Percentiles rank a stretch among this genome's conserved stretches.
Evolutionary conservation across 345 rosid species (phyloP).

Genomic region (Turnera subulata): DNA sequence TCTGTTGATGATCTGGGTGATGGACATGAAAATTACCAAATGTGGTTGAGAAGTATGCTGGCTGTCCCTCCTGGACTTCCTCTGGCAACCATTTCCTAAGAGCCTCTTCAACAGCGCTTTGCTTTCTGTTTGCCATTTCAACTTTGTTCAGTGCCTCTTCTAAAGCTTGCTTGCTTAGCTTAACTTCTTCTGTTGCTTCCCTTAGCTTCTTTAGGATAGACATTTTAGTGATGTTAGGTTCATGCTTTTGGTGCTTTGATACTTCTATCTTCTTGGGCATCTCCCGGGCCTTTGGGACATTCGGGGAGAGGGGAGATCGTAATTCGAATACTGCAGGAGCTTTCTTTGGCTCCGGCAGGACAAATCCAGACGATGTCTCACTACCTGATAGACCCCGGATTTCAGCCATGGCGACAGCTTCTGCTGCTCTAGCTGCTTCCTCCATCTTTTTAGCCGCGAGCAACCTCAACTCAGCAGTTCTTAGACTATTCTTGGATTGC

Average conservation of each 20-base stretch:
- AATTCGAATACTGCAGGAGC: slow-evolving; percentile 7
- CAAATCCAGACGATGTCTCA: slow-evolving; percentile 38
- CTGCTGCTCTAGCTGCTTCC: slow-evolving; percentile 96
- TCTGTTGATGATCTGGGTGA: slow-evolving; percentile 35
- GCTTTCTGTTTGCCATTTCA: slow-evolving; percentile 69
- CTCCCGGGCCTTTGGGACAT: slow-evolving; percentile 22
- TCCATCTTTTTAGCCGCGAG: slow-evolving; percentile 96
- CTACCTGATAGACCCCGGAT: slow-evolving; percentile 47
- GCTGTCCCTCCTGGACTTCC: slow-evolving; percentile 36
- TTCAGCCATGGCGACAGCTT: slow-evolving; percentile 81
- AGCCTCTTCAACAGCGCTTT: slow-evolving; percentile 74
- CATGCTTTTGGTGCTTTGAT: slow-evolving; percentile 26
- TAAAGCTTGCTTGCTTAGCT: slow-evolving; percentile 59
- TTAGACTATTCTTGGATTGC: slow-evolving; percentile 37
- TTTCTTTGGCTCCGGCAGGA: slow-evolving; percentile 57
- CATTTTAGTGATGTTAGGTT: slow-evolving; percentile 34
- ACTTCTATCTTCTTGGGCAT: slow-evolving; percentile 21
- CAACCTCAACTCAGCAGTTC: slow-evolving; percentile 79
- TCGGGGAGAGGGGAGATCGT: slow-evolving; percentile 41
- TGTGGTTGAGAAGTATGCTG: slow-evolving; percentile 25
- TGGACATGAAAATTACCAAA: slow-evolving; percentile 26
- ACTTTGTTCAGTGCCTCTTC: slow-evolving; percentile 68
- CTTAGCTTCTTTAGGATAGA: slow-evolving; percentile 59
- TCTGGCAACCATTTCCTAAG: slow-evolving; percentile 57
- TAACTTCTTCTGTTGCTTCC: slow-evolving; percentile 80